Evolutionary conservation across 2,329 filamentous ascomycete genomes (phyloP), one percentile per base, ranked within the genome.

Genomic region (Botrytis hyacinthi): DNA sequence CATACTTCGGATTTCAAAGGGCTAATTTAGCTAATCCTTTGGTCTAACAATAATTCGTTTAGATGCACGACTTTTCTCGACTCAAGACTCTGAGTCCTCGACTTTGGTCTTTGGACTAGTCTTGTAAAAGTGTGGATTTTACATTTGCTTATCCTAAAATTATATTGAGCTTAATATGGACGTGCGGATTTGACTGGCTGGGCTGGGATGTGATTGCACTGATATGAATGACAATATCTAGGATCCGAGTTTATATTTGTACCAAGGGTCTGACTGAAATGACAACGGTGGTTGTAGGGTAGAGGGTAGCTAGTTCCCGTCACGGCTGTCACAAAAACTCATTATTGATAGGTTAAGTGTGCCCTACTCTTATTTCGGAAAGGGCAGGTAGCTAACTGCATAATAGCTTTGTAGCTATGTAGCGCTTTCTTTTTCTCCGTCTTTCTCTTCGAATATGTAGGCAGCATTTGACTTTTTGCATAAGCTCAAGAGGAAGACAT

Each of bases 281-380:
- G 32, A 4, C 48, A 67, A 44, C 65, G 37, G 18, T 46, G 46
- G 32, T 29, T 40, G 32, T 54, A 54, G 26, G 32, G n/a, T 54
- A 37, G 32, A 35, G 65, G 42, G 44, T 48, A 32, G 44, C 20
- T 62, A 37, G 6, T 67, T 68, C 65, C 65, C 51, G 65, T 68
- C 46, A 54, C 46, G 46, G 35, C 35, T 40, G 46, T 22, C 46
- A 68, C 32, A 18, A 40, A 29, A 54, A 35, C 22, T 40, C 14
- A 22, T 29, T 18, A 4, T 29, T 29, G 5, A 26, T 54, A 54
- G 51, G 6, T 54, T 12, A 48, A 32, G 14, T 51, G 22, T 67
- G 22, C 63, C 44, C 42, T 66, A 44, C 42, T 35, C 8, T 66
- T 35, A 66, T 32, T 66, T 66, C 26, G 32, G 63, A 51, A 67